Evolutionary conservation across 2,329 filamentous ascomycete genomes (phyloP).

Genomic region (Monosporascus sp.): DNA sequence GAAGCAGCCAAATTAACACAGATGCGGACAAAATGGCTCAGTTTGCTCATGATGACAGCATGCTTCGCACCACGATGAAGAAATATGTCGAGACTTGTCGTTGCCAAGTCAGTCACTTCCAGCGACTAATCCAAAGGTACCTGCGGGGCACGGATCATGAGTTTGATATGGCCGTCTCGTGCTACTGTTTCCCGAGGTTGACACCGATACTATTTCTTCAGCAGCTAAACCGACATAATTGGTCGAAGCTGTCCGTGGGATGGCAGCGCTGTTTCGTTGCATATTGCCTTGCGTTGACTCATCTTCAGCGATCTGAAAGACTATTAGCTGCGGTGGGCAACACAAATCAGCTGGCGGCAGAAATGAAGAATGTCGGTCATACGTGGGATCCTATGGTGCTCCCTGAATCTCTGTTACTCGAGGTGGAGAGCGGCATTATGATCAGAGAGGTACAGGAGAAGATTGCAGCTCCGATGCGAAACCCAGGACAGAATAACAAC

Average conservation of each 20-base stretch:
- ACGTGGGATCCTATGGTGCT: conserved; percentile 44
- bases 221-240: conserved; percentile 23
- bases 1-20: not conserved
- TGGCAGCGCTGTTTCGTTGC: conserved; percentile 33
- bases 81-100: not conserved
- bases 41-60: not conserved
- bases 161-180: not conserved
- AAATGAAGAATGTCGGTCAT: conserved; percentile 48
- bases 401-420: conserved; percentile 59
- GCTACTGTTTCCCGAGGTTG: not conserved
- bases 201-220: conserved; percentile 29
- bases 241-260: conserved; percentile 18
- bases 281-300: conserved; percentile 36
- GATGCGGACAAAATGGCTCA: not conserved
- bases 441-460: conserved; percentile 55
- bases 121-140: not conserved
- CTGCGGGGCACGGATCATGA: not conserved
- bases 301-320: conserved; percentile 37
- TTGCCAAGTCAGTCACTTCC: not conserved
- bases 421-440: conserved; percentile 57
- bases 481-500: conserved; percentile 36
- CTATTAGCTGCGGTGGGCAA: conserved; percentile 25
- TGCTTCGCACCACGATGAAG: not conserved
- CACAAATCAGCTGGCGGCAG: conserved; percentile 30
- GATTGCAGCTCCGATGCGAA: conserved; percentile 53